Conservation (phyloP, 2,329 filamentous ascomycete genomes). For the Talaromyces sp. region DNA sequence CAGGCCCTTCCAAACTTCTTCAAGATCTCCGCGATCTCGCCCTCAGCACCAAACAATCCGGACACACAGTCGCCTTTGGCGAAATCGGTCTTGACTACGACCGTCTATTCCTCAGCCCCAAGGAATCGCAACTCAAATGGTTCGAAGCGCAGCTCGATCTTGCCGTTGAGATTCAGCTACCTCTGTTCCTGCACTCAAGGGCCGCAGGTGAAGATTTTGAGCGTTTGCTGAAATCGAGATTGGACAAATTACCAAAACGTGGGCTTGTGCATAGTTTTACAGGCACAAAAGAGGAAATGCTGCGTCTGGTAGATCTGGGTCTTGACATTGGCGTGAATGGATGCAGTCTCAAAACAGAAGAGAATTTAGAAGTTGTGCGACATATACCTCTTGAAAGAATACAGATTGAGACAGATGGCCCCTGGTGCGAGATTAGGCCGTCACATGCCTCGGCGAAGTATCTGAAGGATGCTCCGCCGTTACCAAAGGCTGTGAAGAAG, state of each 20-base stretch:
- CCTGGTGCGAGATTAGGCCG: conserved; percentile 93
- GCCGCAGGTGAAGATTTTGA: conserved; percentile 86
- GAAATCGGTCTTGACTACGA: conserved; percentile 98
- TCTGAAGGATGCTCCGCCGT: conserved; percentile 63
- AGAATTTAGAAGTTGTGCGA: conserved; percentile 82
- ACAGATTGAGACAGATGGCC: conserved; percentile 95
- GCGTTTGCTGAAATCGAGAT: conserved; percentile 59
- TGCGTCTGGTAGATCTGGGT: conserved; percentile 71
- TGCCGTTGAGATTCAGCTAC: conserved; percentile 71
- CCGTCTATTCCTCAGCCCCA: conserved; percentile 75
- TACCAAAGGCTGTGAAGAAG: conserved; percentile 87
- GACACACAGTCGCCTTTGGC: conserved; percentile 75
- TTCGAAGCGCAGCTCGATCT: conserved; percentile 81
- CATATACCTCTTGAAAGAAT: conserved; percentile 73
- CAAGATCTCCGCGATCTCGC: conserved; percentile 65
- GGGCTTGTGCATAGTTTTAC: conserved; percentile 96
- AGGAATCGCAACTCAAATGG: conserved; percentile 75
- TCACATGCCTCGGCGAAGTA: conserved; percentile 81
- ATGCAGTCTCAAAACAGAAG: conserved; percentile 89
- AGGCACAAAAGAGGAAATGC: conserved; percentile 80
- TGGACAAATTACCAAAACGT: conserved; percentile 66
- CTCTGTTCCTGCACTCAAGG: conserved; percentile 87
- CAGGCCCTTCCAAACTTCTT: conserved; percentile 44
- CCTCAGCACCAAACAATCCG: conserved; percentile 53
- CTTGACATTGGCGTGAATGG: conserved; percentile 95